phyloP scores from a whole-genome alignment of 306 rosid species.

The Cucurbita ficifolia region DNA sequence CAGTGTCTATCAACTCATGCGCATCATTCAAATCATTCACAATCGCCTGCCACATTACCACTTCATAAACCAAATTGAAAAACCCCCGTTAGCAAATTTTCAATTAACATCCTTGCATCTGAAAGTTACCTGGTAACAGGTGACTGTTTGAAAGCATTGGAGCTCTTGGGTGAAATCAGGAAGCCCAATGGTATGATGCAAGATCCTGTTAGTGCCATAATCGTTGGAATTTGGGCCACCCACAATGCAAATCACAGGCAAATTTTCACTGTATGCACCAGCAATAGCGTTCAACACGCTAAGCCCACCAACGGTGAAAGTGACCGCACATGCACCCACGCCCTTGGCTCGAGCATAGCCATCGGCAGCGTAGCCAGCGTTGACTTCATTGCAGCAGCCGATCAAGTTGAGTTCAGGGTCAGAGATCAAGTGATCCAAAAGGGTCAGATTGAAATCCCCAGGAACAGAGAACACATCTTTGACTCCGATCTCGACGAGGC shows the following conservation, averaged over 20 bases:
- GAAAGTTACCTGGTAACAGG: slow-evolving; percentile 47
- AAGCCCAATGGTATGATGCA: slow-evolving; percentile 74
- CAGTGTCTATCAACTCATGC: slow-evolving; percentile 72
- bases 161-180: slow-evolving; percentile 75
- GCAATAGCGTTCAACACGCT: slow-evolving; percentile 82
- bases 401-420: slow-evolving; percentile 57
- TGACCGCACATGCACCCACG: slow-evolving; percentile 72
- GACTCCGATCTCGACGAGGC: slow-evolving; percentile 50
- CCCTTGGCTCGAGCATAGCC: slow-evolving; percentile 77
- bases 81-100: neutral
- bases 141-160: slow-evolving; percentile 58
- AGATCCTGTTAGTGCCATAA: slow-evolving; percentile 64
- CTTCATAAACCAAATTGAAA: neutral
- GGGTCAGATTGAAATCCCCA: slow-evolving; percentile 79
- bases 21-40: slow-evolving; percentile 72
- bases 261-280: slow-evolving; percentile 70
- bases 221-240: slow-evolving; percentile 87
- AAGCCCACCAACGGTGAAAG: slow-evolving; percentile 89
- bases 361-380: slow-evolving; percentile 83
- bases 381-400: slow-evolving; percentile 92
- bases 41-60: slow-evolving; percentile 41
- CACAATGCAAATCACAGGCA: slow-evolving; percentile 65
- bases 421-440: slow-evolving; percentile 57
- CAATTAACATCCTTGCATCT: neutral
- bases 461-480: slow-evolving; percentile 67